These are phyloP conservation scores for Pythium vanterpoolii DNA, from an alignment of 352 stramenopile genomes.

Conservation along the genomic window DNA sequence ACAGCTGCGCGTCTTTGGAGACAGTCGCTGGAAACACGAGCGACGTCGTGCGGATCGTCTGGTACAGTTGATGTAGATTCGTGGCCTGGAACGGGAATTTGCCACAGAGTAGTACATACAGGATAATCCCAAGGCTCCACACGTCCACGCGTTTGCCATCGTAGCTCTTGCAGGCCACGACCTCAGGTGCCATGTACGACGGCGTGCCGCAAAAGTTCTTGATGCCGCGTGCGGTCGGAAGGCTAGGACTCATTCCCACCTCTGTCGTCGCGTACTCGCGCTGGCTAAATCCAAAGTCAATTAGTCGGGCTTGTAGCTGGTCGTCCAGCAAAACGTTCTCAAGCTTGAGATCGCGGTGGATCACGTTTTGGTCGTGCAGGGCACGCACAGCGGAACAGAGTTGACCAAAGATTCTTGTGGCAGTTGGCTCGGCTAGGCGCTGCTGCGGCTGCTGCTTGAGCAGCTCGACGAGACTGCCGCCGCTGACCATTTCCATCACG, in stretches of 20 bases:
- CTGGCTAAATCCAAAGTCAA: conserved; percentile 75
- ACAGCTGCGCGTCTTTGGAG: conserved; percentile 33
- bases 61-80: conserved; percentile 48
- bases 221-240: conserved; percentile 16
- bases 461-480: conserved; percentile 43
- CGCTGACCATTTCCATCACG: conserved; percentile 47
- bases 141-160: conserved; percentile 48
- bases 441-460: conserved; percentile 29
- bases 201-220: conserved; percentile 81
- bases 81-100: conserved; percentile 81
- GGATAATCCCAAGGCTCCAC: conserved; percentile 57
- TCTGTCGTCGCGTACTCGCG: conserved; percentile 25
- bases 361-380: conserved; percentile 51
- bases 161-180: conserved; percentile 52
- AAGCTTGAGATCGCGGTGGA: conserved; percentile 76
- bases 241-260: neutral
- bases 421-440: conserved; percentile 33
- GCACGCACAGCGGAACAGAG: conserved; percentile 33
- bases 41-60: conserved; percentile 26
- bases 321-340: conserved; percentile 68
- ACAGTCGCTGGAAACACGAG: conserved; percentile 24
- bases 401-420: conserved; percentile 39
- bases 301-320: conserved; percentile 32
- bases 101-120: conserved; percentile 47
- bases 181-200: conserved; percentile 79